These are phyloP conservation scores for Canavalia ensiformis DNA, from an alignment of 306 rosid species.

Conservation along the genomic window DNA sequence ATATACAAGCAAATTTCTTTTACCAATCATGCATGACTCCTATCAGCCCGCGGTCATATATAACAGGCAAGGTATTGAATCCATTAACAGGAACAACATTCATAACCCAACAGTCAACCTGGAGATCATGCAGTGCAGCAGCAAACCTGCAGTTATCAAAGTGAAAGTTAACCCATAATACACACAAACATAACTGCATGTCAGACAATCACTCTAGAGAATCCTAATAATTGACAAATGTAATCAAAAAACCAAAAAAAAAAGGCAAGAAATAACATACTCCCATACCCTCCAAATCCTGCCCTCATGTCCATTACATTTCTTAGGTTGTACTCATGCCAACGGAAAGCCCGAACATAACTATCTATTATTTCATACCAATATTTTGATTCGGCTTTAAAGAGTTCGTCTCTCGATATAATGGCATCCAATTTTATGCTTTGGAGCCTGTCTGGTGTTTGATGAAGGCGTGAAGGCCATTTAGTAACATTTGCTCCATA, in stretches of 20 bases:
- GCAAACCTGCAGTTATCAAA: slow-evolving; percentile 77
- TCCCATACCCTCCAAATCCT: slow-evolving; percentile 88
- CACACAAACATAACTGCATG: slow-evolving; percentile 1
- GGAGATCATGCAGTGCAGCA: slow-evolving; percentile 67
- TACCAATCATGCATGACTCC: slow-evolving; percentile 97
- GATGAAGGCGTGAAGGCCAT: slow-evolving; percentile 83
- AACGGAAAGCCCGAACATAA: slow-evolving; percentile 69
- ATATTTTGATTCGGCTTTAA: slow-evolving; percentile 80
- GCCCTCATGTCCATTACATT: slow-evolving; percentile 92
- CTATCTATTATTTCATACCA: slow-evolving; percentile 81
- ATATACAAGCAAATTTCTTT: slow-evolving; percentile 34
- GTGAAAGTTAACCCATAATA: slow-evolving; percentile 43
- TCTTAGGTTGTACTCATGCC: slow-evolving; percentile 72
- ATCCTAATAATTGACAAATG: neutral
- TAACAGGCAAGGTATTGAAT: slow-evolving; percentile 80
- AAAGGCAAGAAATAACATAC: neutral
- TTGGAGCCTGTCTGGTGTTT: slow-evolving; percentile 85
- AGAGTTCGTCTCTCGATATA: slow-evolving; percentile 83
- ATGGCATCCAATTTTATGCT: slow-evolving; percentile 77
- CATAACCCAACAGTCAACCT: slow-evolving; percentile 85
- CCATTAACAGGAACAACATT: slow-evolving; percentile 87
- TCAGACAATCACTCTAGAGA: slow-evolving; percentile 29
- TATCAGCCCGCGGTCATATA: slow-evolving; percentile 88
- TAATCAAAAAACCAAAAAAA: neutral
- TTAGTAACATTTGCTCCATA: slow-evolving; percentile 71